Evolutionary conservation across 495 filamentous ascomycete species (phyloP), one percentile per base, ranked within the genome.

Genomic region (Neurospora sp.): DNA sequence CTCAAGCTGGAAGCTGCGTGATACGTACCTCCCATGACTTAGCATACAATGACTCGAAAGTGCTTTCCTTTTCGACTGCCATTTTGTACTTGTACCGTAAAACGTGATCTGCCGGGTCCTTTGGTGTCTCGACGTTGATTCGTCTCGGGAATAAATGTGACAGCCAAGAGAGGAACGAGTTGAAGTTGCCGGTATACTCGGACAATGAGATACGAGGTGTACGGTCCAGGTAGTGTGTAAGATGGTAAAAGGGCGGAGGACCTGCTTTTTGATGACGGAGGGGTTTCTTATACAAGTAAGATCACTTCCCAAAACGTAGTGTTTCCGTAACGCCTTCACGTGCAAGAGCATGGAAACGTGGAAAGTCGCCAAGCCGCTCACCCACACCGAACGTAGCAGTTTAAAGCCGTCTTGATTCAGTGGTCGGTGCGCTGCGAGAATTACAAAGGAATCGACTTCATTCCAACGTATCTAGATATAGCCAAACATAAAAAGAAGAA

Each of bases 1-100:
- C 27, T 9, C 16, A 35, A 20, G 39, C 11, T 66, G 71, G 35
- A 62, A 40, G 39, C 16, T 39, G 40, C 71, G 54, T 60, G 69
- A 69, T 71, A 85, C 86, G 76, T 79, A 96, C 93, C 84, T 88
- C 90, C 93, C 93, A 97, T 44, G 91, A 92, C 80, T 96, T 97
- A 70, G 92, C 93, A 84, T 93, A 95, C 60, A 96, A 84, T 76
- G 84, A 86, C 9, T 82, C 71, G 41, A 88, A 82, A n/a, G 81
- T 85, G n/a, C 85, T 85, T 74, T 91, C 88, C 31, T 79, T 76
- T 76, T 82, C 78, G 42, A 80, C 78, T 1, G 81, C 78, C 87
- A 89, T 89, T 5, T 75, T 84, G 76, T 41, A 14, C 23, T 16
- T 41, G 10, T 16, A 7, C 46, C 37, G 69, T n/a, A 42, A 71